Base-by-base conservation (phyloP, 768 basidiomycete genomes). In the Pholiota molesta region DNA sequence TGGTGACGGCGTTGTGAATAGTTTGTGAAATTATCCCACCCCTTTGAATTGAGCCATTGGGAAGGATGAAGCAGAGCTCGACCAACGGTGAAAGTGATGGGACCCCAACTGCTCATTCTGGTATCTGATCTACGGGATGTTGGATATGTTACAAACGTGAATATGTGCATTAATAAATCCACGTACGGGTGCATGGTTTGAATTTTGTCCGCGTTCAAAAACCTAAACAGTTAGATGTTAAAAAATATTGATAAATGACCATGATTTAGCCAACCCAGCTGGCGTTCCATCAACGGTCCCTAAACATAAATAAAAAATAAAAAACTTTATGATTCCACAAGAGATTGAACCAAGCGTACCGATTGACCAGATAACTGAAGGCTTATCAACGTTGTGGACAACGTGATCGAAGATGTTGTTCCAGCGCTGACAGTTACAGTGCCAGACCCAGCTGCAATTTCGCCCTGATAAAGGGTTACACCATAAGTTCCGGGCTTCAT, bases 401-500 rank as follows among this genome's bases (percentile, higher is more conserved):
- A 61, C 5, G 70, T 75, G 44, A 78, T 60, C 0, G 74, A 69
- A 13, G 76, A 71, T 7, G 79, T 81, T 26, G 65, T 53, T 26
- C 82, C 82, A 31, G 78, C 77, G 19, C 63, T 72, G 40, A 83
- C 80, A 21, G 72, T 73, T 42, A 83, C 81, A 51, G 68, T 74
- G 28, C 76, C 77, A 10, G 77, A 75, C n/a, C 76, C 80, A 26
- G 77, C 78, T 63, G 78, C 79, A 10, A 82, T 71, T 66, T 83
- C 80, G 44, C 78, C 79, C 67, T 83, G 76, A 66, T 73, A 82
- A 21, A 83, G 69, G 10, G 79, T 80, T 13, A 73, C 77, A 11
- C 78, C 78, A 64, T 83, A 83, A 37, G 79, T 81, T 6, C 82
- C 81, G 13, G 81, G 80, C 62, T 82, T 83, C 77, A 83, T 79